Percentiles rank a stretch among this genome's conserved stretches.
Conservation (phyloP, 2,329 filamentous ascomycete genomes). For the Claviceps sp. region DNA sequence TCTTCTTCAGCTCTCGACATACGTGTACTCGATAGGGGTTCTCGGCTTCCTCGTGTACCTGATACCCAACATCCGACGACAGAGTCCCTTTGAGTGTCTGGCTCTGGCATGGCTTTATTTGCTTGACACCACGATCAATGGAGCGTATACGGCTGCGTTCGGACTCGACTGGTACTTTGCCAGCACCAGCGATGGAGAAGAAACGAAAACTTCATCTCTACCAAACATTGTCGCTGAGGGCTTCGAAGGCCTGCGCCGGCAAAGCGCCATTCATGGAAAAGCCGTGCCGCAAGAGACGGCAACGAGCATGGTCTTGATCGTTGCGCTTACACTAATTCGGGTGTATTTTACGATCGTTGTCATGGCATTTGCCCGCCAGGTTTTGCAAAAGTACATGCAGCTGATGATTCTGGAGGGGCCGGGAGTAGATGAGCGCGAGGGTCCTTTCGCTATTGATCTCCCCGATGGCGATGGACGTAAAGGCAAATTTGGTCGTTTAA, state of each 20-base stretch:
- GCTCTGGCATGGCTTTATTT: slow-evolving; percentile 76
- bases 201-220: slow-evolving; percentile 11
- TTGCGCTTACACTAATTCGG: slow-evolving; percentile 58
- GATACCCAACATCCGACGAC: slow-evolving; percentile 65
- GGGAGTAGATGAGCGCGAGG: slow-evolving; percentile 37
- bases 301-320: slow-evolving; percentile 68
- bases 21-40: slow-evolving; percentile 69
- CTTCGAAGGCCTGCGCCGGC: slow-evolving; percentile 19
- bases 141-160: slow-evolving; percentile 69
- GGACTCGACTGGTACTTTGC: slow-evolving; percentile 75
- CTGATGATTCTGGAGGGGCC: slow-evolving; percentile 34
- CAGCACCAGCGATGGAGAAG: slow-evolving; percentile 33
- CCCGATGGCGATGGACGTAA: slow-evolving; percentile 69
- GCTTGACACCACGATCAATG: slow-evolving; percentile 70
- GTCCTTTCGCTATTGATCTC: slow-evolving; percentile 53
- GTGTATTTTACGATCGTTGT: slow-evolving; percentile 77
- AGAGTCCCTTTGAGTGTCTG: slow-evolving; percentile 66
- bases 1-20: slow-evolving; percentile 75
- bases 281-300: slow-evolving; percentile 42
- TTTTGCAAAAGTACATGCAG: slow-evolving; percentile 52
- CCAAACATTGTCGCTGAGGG: slow-evolving; percentile 18
- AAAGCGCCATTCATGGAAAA: slow-evolving; percentile 21
- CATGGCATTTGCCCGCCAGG: slow-evolving; percentile 67
- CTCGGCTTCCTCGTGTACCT: slow-evolving; percentile 57
- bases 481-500: slow-evolving; percentile 63